A percentile compares a stretch with the other conserved stretches of the same genome.
phyloP scores from a whole-genome alignment of 2,329 filamentous ascomycete species.

The Colletotrichum higginsianum region DNA sequence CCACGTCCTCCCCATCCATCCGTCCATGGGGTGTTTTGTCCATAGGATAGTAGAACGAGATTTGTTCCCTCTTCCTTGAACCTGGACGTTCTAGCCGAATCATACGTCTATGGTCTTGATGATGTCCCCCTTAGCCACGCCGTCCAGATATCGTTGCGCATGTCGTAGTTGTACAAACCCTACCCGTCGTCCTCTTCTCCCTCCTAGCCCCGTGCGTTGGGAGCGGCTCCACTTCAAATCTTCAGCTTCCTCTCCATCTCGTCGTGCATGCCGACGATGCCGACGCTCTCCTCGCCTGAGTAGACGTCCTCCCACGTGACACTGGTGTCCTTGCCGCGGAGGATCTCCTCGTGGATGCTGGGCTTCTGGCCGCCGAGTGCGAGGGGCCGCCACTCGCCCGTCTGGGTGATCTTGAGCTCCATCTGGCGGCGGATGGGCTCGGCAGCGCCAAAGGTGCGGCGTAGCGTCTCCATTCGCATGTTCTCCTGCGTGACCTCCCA shows the following conservation, averaged over 20 bases:
- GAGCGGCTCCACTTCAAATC: slow-evolving; percentile 67
- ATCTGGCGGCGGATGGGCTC: slow-evolving; percentile 94
- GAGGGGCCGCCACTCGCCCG: slow-evolving; percentile 84
- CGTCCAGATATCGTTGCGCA: slow-evolving; percentile 22
- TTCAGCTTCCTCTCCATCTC: slow-evolving; percentile 95
- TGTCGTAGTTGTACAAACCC: slow-evolving; percentile 31
- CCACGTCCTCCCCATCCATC: slow-evolving; percentile 29
- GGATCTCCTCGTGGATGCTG: slow-evolving; percentile 89
- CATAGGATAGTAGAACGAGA: slow-evolving; percentile 43
- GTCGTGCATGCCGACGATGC: slow-evolving; percentile 82
- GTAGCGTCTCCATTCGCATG: slow-evolving; percentile 89
- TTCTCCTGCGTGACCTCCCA: slow-evolving; percentile 93
- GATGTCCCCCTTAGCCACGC: slow-evolving; percentile 18
- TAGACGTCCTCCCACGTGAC: slow-evolving; percentile 96
- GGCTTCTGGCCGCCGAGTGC: slow-evolving; percentile 73
- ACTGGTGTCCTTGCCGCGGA: slow-evolving; percentile 82
- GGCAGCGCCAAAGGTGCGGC: slow-evolving; percentile 89
- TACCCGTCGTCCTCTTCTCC: slow-evolving; percentile 13
- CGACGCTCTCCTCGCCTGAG: slow-evolving; percentile 81
- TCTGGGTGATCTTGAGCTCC: slow-evolving; percentile 91
- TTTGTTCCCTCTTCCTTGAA: slow-evolving; percentile 31
- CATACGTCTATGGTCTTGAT: slow-evolving; percentile 18
- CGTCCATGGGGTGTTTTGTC: slow-evolving; percentile 40
- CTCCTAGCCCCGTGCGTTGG: slow-evolving; percentile 12
- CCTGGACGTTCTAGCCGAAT: slow-evolving; percentile 19